Evolutionary conservation across 768 basidiomycete genomes (phyloP), one percentile per base, ranked within the genome.

Genomic region (Tricholoma furcatifolium): DNA sequence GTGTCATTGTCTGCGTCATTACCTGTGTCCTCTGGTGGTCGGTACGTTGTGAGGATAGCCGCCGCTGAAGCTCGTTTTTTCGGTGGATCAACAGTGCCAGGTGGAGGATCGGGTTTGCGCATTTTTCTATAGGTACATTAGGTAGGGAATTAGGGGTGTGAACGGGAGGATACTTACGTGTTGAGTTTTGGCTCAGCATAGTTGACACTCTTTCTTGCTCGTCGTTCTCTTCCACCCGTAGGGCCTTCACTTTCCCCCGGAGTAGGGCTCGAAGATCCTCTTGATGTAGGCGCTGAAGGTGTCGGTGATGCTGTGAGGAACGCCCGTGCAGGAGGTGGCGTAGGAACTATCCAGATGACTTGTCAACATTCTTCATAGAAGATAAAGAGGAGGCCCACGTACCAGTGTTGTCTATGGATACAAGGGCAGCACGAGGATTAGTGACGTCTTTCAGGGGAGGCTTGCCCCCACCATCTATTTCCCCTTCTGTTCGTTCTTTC

Each of bases 141-240:
- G 21, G 46, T 40, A 40, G 49, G 18, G 17, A 7, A 11, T 15
- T 23, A 38, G n/a, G 10, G 23, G 38, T 10, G 35, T 15, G 35
- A 47, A 31, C 36, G 12, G 23, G 41, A 27, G 36, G n/a, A 36
- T 24, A 82, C 84, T 47, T 64, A 90, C 89, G 89, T 93, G 66
- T 93, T 92, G 20, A 93, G 77, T 65, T 92, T 93, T 10, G 91
- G 91, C 63, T 93, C 91, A 0, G 91, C 75, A 59, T 93, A 93
- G 65, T 93, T 93, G 43, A 93, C 74, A 60, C 91, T 91, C 71
- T 87, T 93, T 43, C 91, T 77, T 17, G 76, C 66, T 46, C 86
- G 70, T 63, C 71, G 80, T 72, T 77, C 85, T 70, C 79, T 80
- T 63, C 62, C 82, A 67, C 61, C 75, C 59, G 49, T 61, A 1